phyloP scores from a whole-genome alignment of 768 basidiomycete genomes.

The Imleria badia region DNA sequence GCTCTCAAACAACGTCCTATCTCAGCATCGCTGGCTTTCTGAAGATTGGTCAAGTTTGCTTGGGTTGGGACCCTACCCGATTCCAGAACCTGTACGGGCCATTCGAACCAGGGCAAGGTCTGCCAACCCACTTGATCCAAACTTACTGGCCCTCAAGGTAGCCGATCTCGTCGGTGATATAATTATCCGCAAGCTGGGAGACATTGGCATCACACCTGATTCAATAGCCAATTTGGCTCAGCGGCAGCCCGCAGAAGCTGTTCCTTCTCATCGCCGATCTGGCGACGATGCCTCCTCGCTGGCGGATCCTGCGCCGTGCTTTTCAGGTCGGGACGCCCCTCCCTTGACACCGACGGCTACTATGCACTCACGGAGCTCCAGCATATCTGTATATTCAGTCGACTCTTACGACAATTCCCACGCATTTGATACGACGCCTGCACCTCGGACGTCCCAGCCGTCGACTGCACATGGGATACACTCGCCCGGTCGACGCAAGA shows the following conservation, averaged over 20 bases:
- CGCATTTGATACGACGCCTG: not conserved
- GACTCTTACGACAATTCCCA: not conserved
- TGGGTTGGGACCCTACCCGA: not conserved
- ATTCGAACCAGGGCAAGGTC: not conserved
- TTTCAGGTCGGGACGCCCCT: no score
- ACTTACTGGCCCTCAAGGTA: not conserved
- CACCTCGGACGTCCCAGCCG: not conserved
- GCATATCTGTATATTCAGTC: not conserved
- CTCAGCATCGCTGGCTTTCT: not conserved
- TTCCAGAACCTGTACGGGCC: not conserved
- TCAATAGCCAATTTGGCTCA: no score
- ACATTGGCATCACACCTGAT: not conserved
- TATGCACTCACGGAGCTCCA: not conserved
- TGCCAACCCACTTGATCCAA: not conserved
- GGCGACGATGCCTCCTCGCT: no score
- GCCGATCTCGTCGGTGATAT: not conserved
- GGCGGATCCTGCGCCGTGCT: no score
- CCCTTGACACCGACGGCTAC: no score
- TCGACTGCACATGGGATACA: not conserved
- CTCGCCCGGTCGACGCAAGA: not conserved
- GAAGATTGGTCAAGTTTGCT: constrained; percentile 6
- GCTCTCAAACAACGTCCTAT: not conserved
- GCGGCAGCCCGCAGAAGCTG: not conserved
- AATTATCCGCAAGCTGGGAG: not conserved
- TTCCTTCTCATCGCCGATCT: not conserved